Evolutionary conservation across 2,329 filamentous ascomycete genomes (phyloP).

Genomic region (Microsporum audouinii): DNA sequence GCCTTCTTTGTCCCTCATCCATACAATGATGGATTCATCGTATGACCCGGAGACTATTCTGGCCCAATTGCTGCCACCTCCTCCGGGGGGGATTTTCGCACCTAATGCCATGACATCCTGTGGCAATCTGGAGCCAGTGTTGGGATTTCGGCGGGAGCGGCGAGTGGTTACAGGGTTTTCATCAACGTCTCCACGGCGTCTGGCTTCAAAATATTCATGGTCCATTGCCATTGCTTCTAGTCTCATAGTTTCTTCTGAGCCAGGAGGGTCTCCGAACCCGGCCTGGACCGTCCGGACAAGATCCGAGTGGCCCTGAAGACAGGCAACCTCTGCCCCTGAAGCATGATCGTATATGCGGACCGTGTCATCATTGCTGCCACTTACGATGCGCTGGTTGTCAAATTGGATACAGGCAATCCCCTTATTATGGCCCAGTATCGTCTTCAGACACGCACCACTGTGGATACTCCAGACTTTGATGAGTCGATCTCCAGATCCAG

Average conservation of each 20-base stretch:
- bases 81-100: slow-evolving; percentile 78
- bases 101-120: slow-evolving; percentile 65
- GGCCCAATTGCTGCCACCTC: slow-evolving; percentile 76
- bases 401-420: slow-evolving; percentile 97
- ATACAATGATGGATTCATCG: slow-evolving; percentile 90
- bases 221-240: slow-evolving; percentile 64
- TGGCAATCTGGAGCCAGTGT: slow-evolving; percentile 63
- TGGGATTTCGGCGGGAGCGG: slow-evolving; percentile 42
- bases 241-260: slow-evolving; percentile 63
- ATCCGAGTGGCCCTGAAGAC: slow-evolving; percentile 66
- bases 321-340: slow-evolving; percentile 79
- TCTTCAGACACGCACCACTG: slow-evolving; percentile 62
- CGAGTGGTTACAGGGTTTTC: slow-evolving; percentile 41
- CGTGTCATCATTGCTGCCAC: slow-evolving; percentile 89
- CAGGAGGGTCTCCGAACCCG: slow-evolving; percentile 78
- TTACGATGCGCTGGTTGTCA: slow-evolving; percentile 84
- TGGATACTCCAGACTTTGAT: slow-evolving; percentile 94
- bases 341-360: slow-evolving; percentile 88
- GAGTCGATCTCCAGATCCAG: slow-evolving; percentile 82
- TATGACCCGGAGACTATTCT: slow-evolving; percentile 97
- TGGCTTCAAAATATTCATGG: slow-evolving; percentile 54
- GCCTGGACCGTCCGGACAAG: slow-evolving; percentile 92
- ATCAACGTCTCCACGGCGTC: slow-evolving; percentile 35
- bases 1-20: slow-evolving; percentile 75
- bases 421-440: slow-evolving; percentile 77